Conservation (phyloP, 129 eudicot genomes). For the Oenanthe sinensis region DNA sequence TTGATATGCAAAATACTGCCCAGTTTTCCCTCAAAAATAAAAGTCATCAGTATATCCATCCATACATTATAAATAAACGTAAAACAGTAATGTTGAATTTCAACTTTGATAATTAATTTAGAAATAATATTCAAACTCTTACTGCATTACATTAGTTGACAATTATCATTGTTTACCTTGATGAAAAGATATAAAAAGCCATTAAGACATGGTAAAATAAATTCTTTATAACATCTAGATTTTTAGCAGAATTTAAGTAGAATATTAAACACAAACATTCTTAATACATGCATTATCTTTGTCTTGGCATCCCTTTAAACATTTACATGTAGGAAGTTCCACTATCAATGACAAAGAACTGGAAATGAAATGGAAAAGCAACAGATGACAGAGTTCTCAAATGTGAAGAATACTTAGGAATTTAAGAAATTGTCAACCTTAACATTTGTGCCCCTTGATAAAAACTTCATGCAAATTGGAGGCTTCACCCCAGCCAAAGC, state of each 20-base stretch:
- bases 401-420: neutral
- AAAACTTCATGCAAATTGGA: constrained; percentile 12
- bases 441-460: constrained; percentile 1
- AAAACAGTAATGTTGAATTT: no score
- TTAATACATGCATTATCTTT: neutral
- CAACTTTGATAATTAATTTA: no score
- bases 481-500: constrained; percentile 10
- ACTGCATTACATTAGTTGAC: no score
- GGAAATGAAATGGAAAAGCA: neutral
- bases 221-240: neutral
- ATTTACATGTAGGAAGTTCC: neutral
- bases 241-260: no score
- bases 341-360: neutral
- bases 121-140: no score
- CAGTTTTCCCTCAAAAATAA: no score
- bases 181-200: no score
- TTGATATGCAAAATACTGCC: no score
- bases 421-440: constrained; percentile 9
- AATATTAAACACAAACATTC: neutral
- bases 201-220: neutral
- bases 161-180: no score
- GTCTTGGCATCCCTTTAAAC: neutral
- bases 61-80: no score
- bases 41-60: no score
- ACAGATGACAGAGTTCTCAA: neutral